These are phyloP conservation scores for Gymnopilus junonius DNA, from an alignment of 768 basidiomycete species.

Conservation along the genomic window DNA sequence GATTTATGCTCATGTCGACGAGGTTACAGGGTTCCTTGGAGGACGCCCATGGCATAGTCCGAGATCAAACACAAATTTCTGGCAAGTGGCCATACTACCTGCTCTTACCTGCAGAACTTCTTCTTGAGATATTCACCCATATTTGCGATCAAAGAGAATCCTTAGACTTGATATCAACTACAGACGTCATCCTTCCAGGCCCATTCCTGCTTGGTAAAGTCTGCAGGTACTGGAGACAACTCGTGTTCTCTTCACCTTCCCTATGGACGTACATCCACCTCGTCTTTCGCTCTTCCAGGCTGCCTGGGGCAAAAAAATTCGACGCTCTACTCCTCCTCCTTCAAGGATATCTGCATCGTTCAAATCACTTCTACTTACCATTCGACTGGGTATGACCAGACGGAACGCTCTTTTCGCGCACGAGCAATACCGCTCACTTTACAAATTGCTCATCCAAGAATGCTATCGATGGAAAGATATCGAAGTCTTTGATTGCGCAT, in stretches of 20 bases:
- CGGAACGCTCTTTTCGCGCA: neutral
- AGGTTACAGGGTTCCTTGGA: neutral
- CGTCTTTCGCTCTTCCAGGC: neutral
- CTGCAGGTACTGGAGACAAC: conserved; percentile 11
- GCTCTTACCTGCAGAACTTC: conserved; percentile 12
- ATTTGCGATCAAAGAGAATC: neutral
- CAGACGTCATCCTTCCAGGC: neutral
- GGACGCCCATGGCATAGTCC: neutral
- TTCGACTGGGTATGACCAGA: neutral
- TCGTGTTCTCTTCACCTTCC: conserved; percentile 10
- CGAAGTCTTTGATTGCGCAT: conserved; percentile 4
- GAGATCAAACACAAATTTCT: neutral
- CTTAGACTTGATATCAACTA: neutral
- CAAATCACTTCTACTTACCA: conserved; percentile 1
- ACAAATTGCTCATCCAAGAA: neutral
- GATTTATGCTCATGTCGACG: too few relatives aligned
- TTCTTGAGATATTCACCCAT: neutral
- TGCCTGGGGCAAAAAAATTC: neutral
- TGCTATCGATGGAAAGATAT: conserved; percentile 8
- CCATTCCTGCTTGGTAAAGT: conserved; percentile 15
- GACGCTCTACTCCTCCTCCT: neutral
- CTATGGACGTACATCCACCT: conserved; percentile 16
- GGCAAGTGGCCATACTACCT: neutral
- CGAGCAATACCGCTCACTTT: neutral
- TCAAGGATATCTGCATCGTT: neutral